These are phyloP conservation scores for Didymella segeticola DNA, from an alignment of 2,329 filamentous ascomycete species.

Conservation along the genomic window DNA sequence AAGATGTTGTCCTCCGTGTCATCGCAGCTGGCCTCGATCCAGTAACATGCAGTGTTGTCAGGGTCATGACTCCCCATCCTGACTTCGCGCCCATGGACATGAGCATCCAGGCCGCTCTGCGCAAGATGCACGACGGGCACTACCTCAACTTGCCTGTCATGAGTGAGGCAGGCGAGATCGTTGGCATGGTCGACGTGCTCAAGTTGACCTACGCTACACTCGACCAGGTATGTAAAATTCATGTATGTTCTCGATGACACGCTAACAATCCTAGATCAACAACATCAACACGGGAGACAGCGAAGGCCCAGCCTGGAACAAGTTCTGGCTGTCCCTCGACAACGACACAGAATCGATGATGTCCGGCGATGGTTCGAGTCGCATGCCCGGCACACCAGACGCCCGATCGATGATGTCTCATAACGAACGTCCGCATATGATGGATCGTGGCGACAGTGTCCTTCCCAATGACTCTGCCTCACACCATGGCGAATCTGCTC, in stretches of 20 bases:
- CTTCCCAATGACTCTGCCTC: slow-evolving; percentile 94
- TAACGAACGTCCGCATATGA: slow-evolving; percentile 65
- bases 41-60: slow-evolving; percentile 92
- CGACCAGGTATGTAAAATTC: slow-evolving; percentile 72
- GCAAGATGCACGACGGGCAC: slow-evolving; percentile 99
- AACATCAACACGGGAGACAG: slow-evolving; percentile 87
- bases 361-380: slow-evolving; percentile 85
- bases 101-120: slow-evolving; percentile 96
- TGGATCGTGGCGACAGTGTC: slow-evolving; percentile 81
- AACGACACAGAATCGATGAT: slow-evolving; percentile 96
- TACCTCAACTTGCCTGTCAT: slow-evolving; percentile 98
- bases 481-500: slow-evolving; percentile 80
- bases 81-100: slow-evolving; percentile 99
- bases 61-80: slow-evolving; percentile 98
- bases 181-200: slow-evolving; percentile 98
- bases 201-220: slow-evolving; percentile 98
- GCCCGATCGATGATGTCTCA: slow-evolving; percentile 83
- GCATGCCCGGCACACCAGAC: slow-evolving; percentile 69
- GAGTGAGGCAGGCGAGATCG: slow-evolving; percentile 96
- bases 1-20: slow-evolving; percentile 96
- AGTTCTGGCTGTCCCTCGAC: slow-evolving; percentile 97
- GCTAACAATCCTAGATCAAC: slow-evolving; percentile 66
- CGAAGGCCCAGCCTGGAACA: slow-evolving; percentile 98
- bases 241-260: not conserved
- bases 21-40: slow-evolving; percentile 97